A percentile compares a stretch with the other conserved stretches of the same genome.
Conservation (phyloP, 2,329 filamentous ascomycete species). For the Capronia coronata region DNA sequence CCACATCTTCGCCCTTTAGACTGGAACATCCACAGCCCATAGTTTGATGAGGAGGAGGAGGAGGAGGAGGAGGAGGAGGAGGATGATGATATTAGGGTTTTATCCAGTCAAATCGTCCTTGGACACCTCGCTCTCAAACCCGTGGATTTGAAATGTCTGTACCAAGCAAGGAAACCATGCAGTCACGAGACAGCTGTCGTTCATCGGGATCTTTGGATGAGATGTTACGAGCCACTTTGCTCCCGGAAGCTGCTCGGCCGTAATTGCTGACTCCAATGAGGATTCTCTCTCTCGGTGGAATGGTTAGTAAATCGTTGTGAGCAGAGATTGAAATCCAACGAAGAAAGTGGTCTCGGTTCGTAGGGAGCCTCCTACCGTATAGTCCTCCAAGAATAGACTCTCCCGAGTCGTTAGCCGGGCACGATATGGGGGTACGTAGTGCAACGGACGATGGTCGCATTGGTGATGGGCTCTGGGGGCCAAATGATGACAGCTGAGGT, state of each 20-base stretch:
- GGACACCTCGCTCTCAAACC: too few relatives aligned
- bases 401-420: neutral
- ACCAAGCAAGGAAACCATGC: too few relatives aligned
- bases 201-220: neutral
- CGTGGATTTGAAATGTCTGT: too few relatives aligned
- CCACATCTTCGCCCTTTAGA: slow-evolving; percentile 25
- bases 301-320: too few relatives aligned
- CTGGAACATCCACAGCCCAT: slow-evolving; percentile 27
- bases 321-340: too few relatives aligned
- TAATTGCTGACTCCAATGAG: neutral
- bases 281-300: too few relatives aligned
- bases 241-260: neutral
- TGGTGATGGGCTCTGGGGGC: neutral
- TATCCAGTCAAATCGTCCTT: too few relatives aligned
- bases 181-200: too few relatives aligned
- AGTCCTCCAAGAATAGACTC: neutral
- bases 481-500: neutral
- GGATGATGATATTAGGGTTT: too few relatives aligned
- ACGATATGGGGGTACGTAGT: neutral
- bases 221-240: too few relatives aligned
- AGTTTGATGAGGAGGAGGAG: neutral
- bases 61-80: slow-evolving; percentile 7
- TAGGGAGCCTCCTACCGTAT: neutral
- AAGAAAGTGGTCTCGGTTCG: too few relatives aligned
- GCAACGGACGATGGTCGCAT: neutral